Percentiles rank a stretch among this genome's conserved stretches.
These are phyloP conservation scores for Bipolaris victoriae DNA, from an alignment of 2,329 filamentous ascomycete species.

Conservation along the genomic window DNA sequence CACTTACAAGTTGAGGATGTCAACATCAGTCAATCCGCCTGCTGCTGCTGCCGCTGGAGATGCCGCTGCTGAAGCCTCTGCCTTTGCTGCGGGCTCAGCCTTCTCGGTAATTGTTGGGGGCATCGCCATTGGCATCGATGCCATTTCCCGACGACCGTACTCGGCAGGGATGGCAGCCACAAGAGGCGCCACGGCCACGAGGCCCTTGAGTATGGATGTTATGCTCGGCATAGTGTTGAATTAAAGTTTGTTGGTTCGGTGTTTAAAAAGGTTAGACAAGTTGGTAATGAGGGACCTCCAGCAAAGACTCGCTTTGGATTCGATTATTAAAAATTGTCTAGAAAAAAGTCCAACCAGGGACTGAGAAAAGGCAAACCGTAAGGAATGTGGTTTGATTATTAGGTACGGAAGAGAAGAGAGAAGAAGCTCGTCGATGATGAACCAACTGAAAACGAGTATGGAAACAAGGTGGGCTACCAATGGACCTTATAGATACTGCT, in stretches of 20 bases:
- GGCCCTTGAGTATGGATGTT: slow-evolving; percentile 43
- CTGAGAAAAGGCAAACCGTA: slow-evolving; percentile 44
- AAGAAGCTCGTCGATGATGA: slow-evolving; percentile 44
- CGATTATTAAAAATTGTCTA: slow-evolving; percentile 44
- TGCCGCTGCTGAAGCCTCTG: slow-evolving; percentile 18
- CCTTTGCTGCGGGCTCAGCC: slow-evolving; percentile 9
- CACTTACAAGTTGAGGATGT: slow-evolving; percentile 62
- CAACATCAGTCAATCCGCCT: slow-evolving; percentile 54
- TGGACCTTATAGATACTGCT: slow-evolving; percentile 46
- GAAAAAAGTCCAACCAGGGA: slow-evolving; percentile 50
- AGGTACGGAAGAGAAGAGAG: slow-evolving; percentile 41
- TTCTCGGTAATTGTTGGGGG: slow-evolving; percentile 24
- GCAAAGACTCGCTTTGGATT: slow-evolving; percentile 50
- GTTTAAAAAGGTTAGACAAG: slow-evolving; percentile 15
- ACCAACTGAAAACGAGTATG: slow-evolving; percentile 46
- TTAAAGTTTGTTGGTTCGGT: slow-evolving; percentile 36
- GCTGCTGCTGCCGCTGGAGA: slow-evolving; percentile 30
- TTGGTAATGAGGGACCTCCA: slow-evolving; percentile 38
- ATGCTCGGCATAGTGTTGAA: slow-evolving; percentile 48
- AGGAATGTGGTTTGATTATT: slow-evolving; percentile 47
- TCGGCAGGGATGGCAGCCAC: slow-evolving; percentile 41
- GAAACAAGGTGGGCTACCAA: slow-evolving; percentile 48
- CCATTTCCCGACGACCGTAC: slow-evolving; percentile 31
- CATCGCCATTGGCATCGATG: slow-evolving; percentile 6
- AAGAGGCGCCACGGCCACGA: slow-evolving; percentile 46